phyloP scores from a whole-genome alignment of 2,329 filamentous ascomycete species.

The Pseudopyrenochaeta lycopersici region DNA sequence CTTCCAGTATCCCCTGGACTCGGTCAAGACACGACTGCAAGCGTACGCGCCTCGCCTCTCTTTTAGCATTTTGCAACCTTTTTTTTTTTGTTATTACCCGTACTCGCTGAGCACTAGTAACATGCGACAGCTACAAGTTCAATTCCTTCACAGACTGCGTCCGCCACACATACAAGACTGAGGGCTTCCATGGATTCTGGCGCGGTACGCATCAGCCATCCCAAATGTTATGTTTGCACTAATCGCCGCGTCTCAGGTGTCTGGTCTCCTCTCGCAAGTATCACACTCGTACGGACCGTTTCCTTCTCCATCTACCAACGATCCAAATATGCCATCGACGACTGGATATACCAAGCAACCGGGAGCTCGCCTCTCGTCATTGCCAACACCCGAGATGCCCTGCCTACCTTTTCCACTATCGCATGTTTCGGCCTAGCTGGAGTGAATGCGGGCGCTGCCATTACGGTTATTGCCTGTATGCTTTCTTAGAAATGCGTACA shows the following conservation, averaged over 20 bases:
- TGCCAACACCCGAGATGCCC: slow-evolving; percentile 74
- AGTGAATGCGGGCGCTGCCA: slow-evolving; percentile 79
- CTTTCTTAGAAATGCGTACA: not conserved
- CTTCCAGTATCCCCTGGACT: slow-evolving; percentile 78
- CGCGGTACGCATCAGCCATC: slow-evolving; percentile 55
- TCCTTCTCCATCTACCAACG: slow-evolving; percentile 83
- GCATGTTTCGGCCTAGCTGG: slow-evolving; percentile 81
- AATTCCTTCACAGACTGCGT: slow-evolving; percentile 78
- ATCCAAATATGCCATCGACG: slow-evolving; percentile 76
- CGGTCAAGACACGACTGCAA: slow-evolving; percentile 90
- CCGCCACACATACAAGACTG: slow-evolving; percentile 72
- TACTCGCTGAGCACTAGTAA: slow-evolving; percentile 26
- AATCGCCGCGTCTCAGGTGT: slow-evolving; percentile 62
- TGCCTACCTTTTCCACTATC: slow-evolving; percentile 77
- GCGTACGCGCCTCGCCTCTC: slow-evolving; percentile 55
- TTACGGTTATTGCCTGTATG: slow-evolving; percentile 79
- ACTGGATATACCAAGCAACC: slow-evolving; percentile 71
- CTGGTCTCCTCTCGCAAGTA: slow-evolving; percentile 79
- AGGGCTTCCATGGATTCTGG: slow-evolving; percentile 61
- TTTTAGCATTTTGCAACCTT: too few relatives aligned
- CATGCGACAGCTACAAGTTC: slow-evolving; percentile 69
- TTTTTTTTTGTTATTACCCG: too few relatives aligned
- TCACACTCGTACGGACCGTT: slow-evolving; percentile 78
- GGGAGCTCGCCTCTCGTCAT: slow-evolving; percentile 76
- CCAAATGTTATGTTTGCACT: slow-evolving; percentile 10